Evolutionary conservation across 352 stramenopile species (phyloP), one percentile per base, ranked within the genome.

Genomic region (Peronosclerospora sorghi): DNA sequence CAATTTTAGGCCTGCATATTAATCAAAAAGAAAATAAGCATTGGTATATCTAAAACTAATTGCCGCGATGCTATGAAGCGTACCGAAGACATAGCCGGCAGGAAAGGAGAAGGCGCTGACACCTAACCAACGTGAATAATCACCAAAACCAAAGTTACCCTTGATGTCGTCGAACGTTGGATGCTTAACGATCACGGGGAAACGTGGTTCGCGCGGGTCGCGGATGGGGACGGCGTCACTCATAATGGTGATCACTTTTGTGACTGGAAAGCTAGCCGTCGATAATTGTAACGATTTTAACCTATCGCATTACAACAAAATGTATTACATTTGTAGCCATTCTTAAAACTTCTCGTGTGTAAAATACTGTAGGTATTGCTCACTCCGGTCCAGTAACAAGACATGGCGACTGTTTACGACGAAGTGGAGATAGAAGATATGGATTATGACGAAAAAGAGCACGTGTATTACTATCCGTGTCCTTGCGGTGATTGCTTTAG

Each of bases 391-490:
- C 21, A 26, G 21, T 6, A 26, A 6, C 6, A 7, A 26, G 21
- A 26, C 6, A 92, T 94, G 77, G 82, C 79, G 27, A 73, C 56
- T 2, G 56, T 98, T 43, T 99, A 98, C 68, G 96, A 98, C 71
- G 96, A 98, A 67, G 88, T 99, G 26, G 89, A 97, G 76, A 95
- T 99, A 54, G 90, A 97, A 65, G 94, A 98, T 62, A 98, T 99
- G 88, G 82, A 89, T 41, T 98, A 91, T 68, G 78, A 98, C 54
- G 76, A 73, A n/a, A 70, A 87, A 5, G 87, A 94, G 45, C 72
- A 95, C 51, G 76, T 87, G 38, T 99, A 97, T 60, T 96, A 90
- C 48, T 99, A 98, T 57, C 93, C 88, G 19, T 99, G 96, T 69
- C 96, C 96, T 5, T 99, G 96, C 57, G 96, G 96, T 14, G 96